phyloP scores from a whole-genome alignment of 208 protist species.

The Leishmania aethiopica region DNA sequence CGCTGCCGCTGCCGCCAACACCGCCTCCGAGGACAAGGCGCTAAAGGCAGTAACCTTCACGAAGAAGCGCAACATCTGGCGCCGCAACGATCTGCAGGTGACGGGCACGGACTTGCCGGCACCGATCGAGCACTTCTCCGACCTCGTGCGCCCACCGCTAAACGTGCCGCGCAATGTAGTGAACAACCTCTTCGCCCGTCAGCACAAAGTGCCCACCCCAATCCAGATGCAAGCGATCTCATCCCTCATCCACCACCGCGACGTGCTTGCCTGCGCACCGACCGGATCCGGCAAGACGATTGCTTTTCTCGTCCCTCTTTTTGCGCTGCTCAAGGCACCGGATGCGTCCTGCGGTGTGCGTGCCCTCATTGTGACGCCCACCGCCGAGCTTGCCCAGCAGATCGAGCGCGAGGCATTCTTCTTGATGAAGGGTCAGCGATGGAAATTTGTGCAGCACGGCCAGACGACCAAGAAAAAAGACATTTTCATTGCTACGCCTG shows the following conservation, averaged over 20 bases:
- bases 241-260: conserved; percentile 83
- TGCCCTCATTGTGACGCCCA: conserved; percentile 96
- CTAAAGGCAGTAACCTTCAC: conserved; percentile 80
- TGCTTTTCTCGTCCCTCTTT: conserved; percentile 94
- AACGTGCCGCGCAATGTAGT: conserved; percentile 73
- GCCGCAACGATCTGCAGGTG: conserved; percentile 80
- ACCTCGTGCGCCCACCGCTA: conserved; percentile 81
- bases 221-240: conserved; percentile 98
- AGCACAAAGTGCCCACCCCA: conserved; percentile 93
- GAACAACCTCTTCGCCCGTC: conserved; percentile 80
- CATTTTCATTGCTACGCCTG: conserved; percentile 92
- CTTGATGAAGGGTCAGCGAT: conserved; percentile 83
- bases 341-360: conserved; percentile 76
- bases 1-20: background rate
- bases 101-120: conserved; percentile 73
- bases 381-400: conserved; percentile 96
- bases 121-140: conserved; percentile 87
- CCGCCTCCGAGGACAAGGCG: conserved; percentile 33
- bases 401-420: conserved; percentile 94
- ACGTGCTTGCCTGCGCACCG: conserved; percentile 91
- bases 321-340: conserved; percentile 87
- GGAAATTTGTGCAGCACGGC: conserved; percentile 89
- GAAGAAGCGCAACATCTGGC: conserved; percentile 82
- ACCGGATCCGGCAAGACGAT: conserved; percentile 96
- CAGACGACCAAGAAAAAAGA: conserved; percentile 92